A percentile compares a stretch with the other conserved stretches of the same genome.
phyloP scores from a whole-genome alignment of 2,329 filamentous ascomycete species.

The Beauveria medogensis region DNA sequence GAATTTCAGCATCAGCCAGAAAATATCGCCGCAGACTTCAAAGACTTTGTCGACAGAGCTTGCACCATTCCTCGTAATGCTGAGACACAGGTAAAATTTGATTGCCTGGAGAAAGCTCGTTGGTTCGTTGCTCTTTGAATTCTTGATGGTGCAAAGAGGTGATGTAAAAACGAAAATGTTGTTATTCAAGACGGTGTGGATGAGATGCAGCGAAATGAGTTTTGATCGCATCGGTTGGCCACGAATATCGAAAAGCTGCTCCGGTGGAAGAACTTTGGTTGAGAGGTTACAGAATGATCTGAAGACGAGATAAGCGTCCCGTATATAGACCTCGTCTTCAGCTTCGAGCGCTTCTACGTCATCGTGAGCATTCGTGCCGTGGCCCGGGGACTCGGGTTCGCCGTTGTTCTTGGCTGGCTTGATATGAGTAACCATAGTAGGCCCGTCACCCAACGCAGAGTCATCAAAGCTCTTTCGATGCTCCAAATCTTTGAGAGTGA shows the following conservation, averaged over 20 bases:
- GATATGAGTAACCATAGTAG: slow-evolving; percentile 58
- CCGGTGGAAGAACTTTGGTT: slow-evolving; percentile 80
- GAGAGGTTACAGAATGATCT: slow-evolving; percentile 96
- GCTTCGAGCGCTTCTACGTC: slow-evolving; percentile 52
- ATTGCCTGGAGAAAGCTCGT: slow-evolving; percentile 90
- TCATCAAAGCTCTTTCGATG: slow-evolving; percentile 62
- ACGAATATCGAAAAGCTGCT: slow-evolving; percentile 86
- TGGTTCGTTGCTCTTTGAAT: slow-evolving; percentile 78
- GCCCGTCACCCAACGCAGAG: slow-evolving; percentile 57
- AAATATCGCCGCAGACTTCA: slow-evolving; percentile 93
- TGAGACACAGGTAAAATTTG: slow-evolving; percentile 94
- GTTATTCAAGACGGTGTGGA: slow-evolving; percentile 92
- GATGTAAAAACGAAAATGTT: slow-evolving; percentile 87
- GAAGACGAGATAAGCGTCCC: slow-evolving; percentile 95
- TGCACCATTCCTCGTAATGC: slow-evolving; percentile 87
- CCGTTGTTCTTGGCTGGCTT: slow-evolving; percentile 37
- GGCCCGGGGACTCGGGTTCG: slow-evolving; percentile 25
- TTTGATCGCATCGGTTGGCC: slow-evolving; percentile 97
- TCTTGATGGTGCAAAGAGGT: slow-evolving; percentile 83
- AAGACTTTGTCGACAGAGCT: slow-evolving; percentile 90
- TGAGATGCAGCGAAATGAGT: slow-evolving; percentile 86
- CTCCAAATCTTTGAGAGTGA: slow-evolving; percentile 60
- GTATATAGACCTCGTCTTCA: slow-evolving; percentile 93
- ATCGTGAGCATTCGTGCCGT: slow-evolving; percentile 34
- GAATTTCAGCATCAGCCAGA: slow-evolving; percentile 93